Conservation (phyloP, 305 asterid species). For the Fraxinus sp. region DNA sequence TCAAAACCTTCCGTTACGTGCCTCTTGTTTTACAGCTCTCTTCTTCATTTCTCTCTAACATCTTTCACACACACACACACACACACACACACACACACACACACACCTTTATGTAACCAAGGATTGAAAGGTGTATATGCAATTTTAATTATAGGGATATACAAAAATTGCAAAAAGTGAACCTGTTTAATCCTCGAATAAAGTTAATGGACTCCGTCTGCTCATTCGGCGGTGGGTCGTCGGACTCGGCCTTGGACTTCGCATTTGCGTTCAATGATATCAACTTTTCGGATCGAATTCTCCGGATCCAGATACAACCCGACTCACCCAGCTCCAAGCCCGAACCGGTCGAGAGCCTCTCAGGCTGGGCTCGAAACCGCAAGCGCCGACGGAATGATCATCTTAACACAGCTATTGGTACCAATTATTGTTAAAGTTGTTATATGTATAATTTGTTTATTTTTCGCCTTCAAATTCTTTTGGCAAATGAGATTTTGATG, state of each 20-base stretch:
- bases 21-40: background rate
- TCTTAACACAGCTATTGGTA: conserved; percentile 33
- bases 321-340: conserved; percentile 49
- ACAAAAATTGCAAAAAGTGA: conserved; percentile 22
- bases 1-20: background rate
- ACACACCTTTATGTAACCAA: background rate
- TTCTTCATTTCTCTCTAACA: background rate
- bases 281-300: conserved; percentile 72
- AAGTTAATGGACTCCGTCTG: conserved; percentile 50
- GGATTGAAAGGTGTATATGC: background rate
- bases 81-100: background rate
- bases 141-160: conserved; percentile 1
- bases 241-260: conserved; percentile 48
- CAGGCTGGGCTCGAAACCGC: conserved; percentile 66
- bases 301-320: conserved; percentile 60
- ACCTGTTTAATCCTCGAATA: conserved; percentile 30
- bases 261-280: conserved; percentile 67
- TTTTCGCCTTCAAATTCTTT: background rate
- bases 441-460: background rate
- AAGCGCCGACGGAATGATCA: conserved; percentile 75
- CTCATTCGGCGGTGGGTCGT: conserved; percentile 34
- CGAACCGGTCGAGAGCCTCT: conserved; percentile 37
- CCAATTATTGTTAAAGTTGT: background rate
- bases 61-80: background rate
- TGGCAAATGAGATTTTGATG: background rate